These are phyloP conservation scores for Ganoderma resinaceum DNA, from an alignment of 1,284 basidiomycete genomes.

Conservation along the genomic window DNA sequence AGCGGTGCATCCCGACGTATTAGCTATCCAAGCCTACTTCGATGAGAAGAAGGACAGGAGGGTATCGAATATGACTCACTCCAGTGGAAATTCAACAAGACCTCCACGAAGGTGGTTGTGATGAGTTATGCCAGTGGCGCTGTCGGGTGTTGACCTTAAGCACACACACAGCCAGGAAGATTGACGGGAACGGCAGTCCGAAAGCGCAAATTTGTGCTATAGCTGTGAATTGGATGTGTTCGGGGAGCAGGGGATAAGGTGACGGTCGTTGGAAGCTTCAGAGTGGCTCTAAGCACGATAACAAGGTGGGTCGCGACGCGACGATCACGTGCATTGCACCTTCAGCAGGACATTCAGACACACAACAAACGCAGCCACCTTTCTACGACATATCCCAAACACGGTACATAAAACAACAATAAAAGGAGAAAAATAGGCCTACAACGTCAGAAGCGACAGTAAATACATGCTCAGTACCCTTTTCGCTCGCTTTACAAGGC, in stretches of 20 bases:
- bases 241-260: not conserved
- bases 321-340: not conserved
- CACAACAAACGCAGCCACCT: too few relatives aligned
- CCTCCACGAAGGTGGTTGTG: not conserved
- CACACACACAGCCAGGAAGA: too few relatives aligned
- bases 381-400: too few relatives aligned
- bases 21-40: not conserved
- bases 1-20: slow-evolving; percentile 11
- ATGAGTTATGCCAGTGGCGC: not conserved
- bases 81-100: not conserved
- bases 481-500: too few relatives aligned
- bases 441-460: too few relatives aligned
- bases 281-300: too few relatives aligned
- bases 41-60: not conserved
- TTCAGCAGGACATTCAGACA: too few relatives aligned
- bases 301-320: not conserved
- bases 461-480: too few relatives aligned
- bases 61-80: not conserved
- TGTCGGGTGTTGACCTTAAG: not conserved
- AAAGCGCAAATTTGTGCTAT: not conserved
- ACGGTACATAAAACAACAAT: too few relatives aligned
- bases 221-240: not conserved
- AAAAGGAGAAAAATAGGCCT: too few relatives aligned
- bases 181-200: too few relatives aligned
- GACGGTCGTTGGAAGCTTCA: not conserved